Base-by-base conservation (phyloP, 371 early-diverging fungal species). In the Rhizopus delemar region DNA sequence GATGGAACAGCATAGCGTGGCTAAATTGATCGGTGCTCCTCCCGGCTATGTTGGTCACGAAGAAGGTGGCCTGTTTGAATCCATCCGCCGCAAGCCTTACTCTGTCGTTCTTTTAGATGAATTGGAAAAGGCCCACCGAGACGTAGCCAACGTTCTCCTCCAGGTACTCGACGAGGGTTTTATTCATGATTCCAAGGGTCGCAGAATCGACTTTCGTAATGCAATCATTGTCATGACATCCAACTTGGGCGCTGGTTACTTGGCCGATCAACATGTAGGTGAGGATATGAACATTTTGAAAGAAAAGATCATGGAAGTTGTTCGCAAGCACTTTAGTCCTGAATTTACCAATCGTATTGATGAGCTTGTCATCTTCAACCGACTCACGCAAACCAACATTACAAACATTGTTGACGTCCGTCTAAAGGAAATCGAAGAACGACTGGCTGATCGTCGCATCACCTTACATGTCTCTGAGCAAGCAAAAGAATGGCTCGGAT, bases 161-260 rank as follows among this genome's bases (percentile, higher is more conserved):
- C 93, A 93, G 67, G 86, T 98, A 0, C 82, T 97, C 3, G 97
- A 97, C 67, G 95, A 97, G 64, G 97, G 98, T 22, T 84, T 88
- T 41, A 71, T 96, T 55, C 93, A 93, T 34, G 95, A 95, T 69
- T 84, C 90, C 46, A 90, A 93, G 63, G 93, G 95, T 13, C 79
- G 89, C 35, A 84, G 77, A 41, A 85, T 95, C 38, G 92, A 95
- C 72, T 97, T 95, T 74, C 85, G 90, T 15, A 95, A 97, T 63
- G 92, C 94, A 0, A 91, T 97, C 56, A 87, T 97, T 55, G 90
- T 97, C 60, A 93, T 95, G 90, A 97, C 96, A 0, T 89, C 90
- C 49, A 96, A 97, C 58, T 66, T 88, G 52, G 88, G 88, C 4
- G 86, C 86, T 11, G 82, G 84, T 48, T 67, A 83, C 41, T 60